Conservation (phyloP, 1,139 yeast species). For the Yamadazyma spencermartinsiae region DNA sequence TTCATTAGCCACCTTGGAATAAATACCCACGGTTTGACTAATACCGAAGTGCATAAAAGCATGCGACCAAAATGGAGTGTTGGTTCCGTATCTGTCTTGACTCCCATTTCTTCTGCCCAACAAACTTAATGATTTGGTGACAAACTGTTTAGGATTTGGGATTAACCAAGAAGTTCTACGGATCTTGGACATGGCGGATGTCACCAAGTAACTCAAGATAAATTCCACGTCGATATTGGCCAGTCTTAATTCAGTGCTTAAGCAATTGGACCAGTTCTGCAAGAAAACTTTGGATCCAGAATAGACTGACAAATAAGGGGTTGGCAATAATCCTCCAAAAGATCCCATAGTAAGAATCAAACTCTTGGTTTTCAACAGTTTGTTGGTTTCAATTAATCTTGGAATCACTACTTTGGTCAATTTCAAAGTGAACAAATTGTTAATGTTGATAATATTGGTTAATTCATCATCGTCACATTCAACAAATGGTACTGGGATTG, state of each 20-base stretch:
- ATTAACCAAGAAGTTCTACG: constrained; percentile 71
- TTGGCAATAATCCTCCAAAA: constrained; percentile 90
- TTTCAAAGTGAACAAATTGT: constrained; percentile 80
- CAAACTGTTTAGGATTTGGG: constrained; percentile 84
- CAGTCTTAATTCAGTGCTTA: constrained; percentile 79
- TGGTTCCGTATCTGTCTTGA: constrained; percentile 82
- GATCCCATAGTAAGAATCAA: constrained; percentile 94
- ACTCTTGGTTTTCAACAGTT: constrained; percentile 50
- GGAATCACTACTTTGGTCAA: constrained; percentile 81
- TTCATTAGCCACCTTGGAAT: constrained; percentile 64
- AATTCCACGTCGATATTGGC: constrained; percentile 81
- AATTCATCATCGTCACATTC: constrained; percentile 78
- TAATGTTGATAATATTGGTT: constrained; percentile 77
- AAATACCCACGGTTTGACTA: constrained; percentile 79
- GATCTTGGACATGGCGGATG: constrained; percentile 95
- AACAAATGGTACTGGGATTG: constrained; percentile 89
- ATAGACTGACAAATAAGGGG: constrained; percentile 89
- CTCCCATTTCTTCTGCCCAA: constrained; percentile 91
- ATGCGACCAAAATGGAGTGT: constrained; percentile 93
- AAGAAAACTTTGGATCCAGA: constrained; percentile 96
- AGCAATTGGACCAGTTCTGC: constrained; percentile 88
- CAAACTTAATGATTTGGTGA: constrained; percentile 59
- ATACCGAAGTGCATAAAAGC: constrained; percentile 88
- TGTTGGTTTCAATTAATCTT: constrained; percentile 54
- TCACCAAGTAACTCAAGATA: constrained; percentile 85